Conservation (phyloP, 805 yeast species). For the Teunomyces cretensis region DNA sequence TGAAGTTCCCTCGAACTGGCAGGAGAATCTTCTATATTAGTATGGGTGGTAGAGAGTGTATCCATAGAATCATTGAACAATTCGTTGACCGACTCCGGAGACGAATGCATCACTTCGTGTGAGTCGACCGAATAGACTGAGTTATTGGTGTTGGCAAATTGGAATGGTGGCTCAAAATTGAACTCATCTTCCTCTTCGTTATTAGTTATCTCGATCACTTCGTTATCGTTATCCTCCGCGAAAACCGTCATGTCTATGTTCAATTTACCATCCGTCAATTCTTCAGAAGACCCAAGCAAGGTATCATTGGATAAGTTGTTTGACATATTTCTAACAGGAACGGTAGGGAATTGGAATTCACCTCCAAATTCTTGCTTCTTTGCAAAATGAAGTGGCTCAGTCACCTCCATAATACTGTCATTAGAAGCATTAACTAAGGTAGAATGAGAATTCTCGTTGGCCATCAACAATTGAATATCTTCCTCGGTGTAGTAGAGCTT, state of each 20-base stretch:
- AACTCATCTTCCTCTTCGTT: constrained; percentile 4
- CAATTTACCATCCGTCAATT: constrained; percentile 1
- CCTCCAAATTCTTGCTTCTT: constrained; percentile 14
- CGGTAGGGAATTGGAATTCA: constrained; percentile 16
- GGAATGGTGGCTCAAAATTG: constrained; percentile 6
- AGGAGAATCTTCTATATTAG: constrained; percentile 14
- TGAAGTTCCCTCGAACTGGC: neutral
- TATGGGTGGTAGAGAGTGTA: constrained; percentile 31
- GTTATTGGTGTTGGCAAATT: constrained; percentile 1
- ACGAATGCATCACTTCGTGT: constrained; percentile 6
- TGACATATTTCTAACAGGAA: constrained; percentile 5
- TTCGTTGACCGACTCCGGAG: constrained; percentile 10
- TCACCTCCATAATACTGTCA: constrained; percentile 12
- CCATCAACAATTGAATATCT: constrained; percentile 23
- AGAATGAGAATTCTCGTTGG: constrained; percentile 12
- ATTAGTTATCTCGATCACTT: constrained; percentile 3
- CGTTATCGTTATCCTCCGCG: neutral
- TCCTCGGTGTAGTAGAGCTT: constrained; percentile 31
- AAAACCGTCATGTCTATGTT: constrained; percentile 4
- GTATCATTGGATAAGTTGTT: constrained; percentile 13
- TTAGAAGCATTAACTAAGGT: constrained; percentile 16
- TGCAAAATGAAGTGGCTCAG: constrained; percentile 13
- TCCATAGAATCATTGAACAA: constrained; percentile 25
- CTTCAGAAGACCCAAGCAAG: constrained; percentile 9
- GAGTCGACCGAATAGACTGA: constrained; percentile 16